Evolutionary conservation across 2,329 filamentous ascomycete genomes (phyloP), one percentile per base, ranked within the genome.

Genomic region (Pezicula rhizophila): DNA sequence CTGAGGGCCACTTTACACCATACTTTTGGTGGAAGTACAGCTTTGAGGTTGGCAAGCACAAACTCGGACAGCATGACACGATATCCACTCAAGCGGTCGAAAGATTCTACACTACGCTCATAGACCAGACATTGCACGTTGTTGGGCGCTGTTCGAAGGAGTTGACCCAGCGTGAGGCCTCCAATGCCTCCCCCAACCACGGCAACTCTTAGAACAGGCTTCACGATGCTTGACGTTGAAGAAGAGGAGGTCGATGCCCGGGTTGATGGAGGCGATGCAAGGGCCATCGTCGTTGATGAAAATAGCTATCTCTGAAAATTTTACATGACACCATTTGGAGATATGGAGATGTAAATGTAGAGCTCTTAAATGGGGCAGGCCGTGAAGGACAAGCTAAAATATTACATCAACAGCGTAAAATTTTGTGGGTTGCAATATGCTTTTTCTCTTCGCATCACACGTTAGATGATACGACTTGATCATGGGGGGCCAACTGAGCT

Each of bases 131-230:
- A 57, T 47, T 52, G 42, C 14, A 61, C 44, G 40, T 53, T 46
- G 42, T 53, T 52, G 2, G 54, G 54, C 12, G 48, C 50, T 18
- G 48, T 35, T 4, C 46, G 46, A 17, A 62, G 56, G 10, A 61
- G 43, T 42, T 62, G 60, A 15, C 50, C 59, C 7, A 61, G 52
- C 3, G 57, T 55, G 23, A 62, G 46, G 5, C 60, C 60, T 23
- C 48, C 52, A 18, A 61, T 42, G n/a, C 59, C 60, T 37, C 51
- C 60, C 8, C 60, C 60, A 25, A 62, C 53, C 33, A 62, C 52
- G 11, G 47, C 54, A 3, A 62, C 47, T 37, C 56, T 52, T n/a
- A 61, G 51, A 1, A 41, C 28, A 5, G 52, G 50, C 17, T 49
- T 45, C 17, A 33, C 3, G 35, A 41, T 11, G n/a, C 46, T 35